phyloP scores from a whole-genome alignment of 2,329 filamentous ascomycete genomes.

The Sphaerulina vaccinii region DNA sequence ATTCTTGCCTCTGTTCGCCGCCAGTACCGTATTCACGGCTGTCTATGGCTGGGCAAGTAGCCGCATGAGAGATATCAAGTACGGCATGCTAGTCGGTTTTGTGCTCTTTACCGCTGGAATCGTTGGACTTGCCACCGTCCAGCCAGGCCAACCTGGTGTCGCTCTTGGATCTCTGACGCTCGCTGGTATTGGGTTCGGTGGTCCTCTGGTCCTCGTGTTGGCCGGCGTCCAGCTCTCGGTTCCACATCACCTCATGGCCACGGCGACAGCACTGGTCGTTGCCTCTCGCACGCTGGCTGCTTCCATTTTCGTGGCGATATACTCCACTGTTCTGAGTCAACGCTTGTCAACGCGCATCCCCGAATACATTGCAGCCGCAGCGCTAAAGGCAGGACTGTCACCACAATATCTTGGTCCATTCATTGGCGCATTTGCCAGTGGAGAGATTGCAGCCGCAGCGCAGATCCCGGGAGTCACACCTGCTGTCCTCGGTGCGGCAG shows the following conservation, averaged over 20 bases:
- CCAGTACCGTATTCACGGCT: constrained; percentile 6
- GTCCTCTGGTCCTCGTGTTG: constrained; percentile 24
- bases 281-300: constrained; percentile 30
- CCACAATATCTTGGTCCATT: constrained; percentile 37
- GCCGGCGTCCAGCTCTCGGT: constrained; percentile 23
- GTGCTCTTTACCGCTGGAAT: constrained; percentile 18
- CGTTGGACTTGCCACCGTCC: constrained; percentile 19
- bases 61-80: constrained; percentile 16
- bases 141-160: constrained; percentile 19
- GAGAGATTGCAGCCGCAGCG: constrained; percentile 22
- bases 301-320: constrained; percentile 43
- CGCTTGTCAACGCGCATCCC: constrained; percentile 41
- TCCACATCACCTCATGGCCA: constrained; percentile 26
- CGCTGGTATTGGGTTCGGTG: constrained; percentile 23
- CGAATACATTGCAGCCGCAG: constrained; percentile 38
- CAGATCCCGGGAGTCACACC: constrained; percentile 34
- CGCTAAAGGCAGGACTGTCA: constrained; percentile 41
- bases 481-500: constrained; percentile 28
- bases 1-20: constrained; percentile 20
- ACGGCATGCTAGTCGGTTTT: constrained; percentile 20
- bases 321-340: constrained; percentile 43
- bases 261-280: constrained; percentile 18
- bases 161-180: constrained; percentile 21
- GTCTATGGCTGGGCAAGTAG: constrained; percentile 18
- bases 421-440: constrained; percentile 35